Base-by-base conservation (phyloP, 805 yeast species). In the Phaffomyces antillensis region DNA sequence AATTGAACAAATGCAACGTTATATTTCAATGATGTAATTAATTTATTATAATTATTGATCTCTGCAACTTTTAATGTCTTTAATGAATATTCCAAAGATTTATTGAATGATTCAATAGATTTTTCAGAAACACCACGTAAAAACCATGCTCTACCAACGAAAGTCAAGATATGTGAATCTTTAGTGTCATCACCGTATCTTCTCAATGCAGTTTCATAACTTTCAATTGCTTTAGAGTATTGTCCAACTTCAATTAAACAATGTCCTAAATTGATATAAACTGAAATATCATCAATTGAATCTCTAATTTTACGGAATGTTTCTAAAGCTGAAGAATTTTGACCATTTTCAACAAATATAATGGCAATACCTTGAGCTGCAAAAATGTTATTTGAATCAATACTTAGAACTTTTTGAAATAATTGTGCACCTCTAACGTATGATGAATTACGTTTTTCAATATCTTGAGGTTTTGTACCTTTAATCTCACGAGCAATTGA, bases 301-400 rank as follows among this genome's bases (percentile, higher is more conserved):
- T 93, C 99, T 59, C 96, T 77, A 44, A 90, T 80, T 54, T 90
- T 88, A 62, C 95, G 77, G 58, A 93, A 81, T 38, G 90, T 82
- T 52, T 87, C 95, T 56, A 90, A 71, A 0, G 98, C 96, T 49
- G 81, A 72, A 24, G 78, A 80, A 31, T 78, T 67, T 53, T 86
- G 81, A 52, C 82, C 81, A 56, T 81, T 83, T 57, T 91, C 97
- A 11, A 95, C 95, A 62, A 88, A 85, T 5, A 89, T 79, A 45
- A 93, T 88, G 1, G 97, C 98, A 50, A 93, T 73, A 44, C 99
- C 99, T 64, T 93, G 99, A 1, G 99, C 98, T 6, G 99, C 99
- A 67, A 83, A 93, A 1, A 90, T 91, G 60, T 91, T 87, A 53
- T 75, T 72, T 3, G 90, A 79, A 66, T 93, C 98, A 26, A 89